phyloP scores from a whole-genome alignment of 2,329 filamentous ascomycete genomes.

The Botryosphaeria dothidea region DNA sequence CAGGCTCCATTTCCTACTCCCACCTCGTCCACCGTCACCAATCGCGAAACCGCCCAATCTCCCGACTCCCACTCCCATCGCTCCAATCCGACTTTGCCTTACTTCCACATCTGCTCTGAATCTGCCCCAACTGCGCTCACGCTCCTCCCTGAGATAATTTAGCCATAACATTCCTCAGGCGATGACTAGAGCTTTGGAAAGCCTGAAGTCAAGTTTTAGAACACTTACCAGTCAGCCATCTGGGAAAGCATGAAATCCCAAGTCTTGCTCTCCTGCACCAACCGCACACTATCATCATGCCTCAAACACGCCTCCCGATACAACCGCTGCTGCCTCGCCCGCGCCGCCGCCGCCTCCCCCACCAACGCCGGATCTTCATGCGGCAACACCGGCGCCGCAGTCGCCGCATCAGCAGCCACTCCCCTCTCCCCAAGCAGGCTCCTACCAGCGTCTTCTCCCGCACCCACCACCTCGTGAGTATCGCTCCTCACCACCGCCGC shows the following conservation, averaged over 20 bases:
- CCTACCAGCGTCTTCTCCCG: too few species aligned
- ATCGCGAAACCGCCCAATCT: not conserved
- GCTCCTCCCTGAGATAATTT: slow-evolving; percentile 20
- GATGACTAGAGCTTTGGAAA: too few species aligned
- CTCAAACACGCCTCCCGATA: slow-evolving; percentile 49
- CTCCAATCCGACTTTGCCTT: slow-evolving; percentile 2
- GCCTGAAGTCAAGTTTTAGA: too few species aligned
- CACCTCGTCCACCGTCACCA: not conserved
- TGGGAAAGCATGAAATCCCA: slow-evolving; percentile 46
- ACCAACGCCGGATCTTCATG: slow-evolving; percentile 69
- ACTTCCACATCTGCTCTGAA: slow-evolving; percentile 21
- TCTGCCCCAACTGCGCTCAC: slow-evolving; percentile 26
- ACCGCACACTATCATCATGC: slow-evolving; percentile 29
- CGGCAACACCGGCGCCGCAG: slow-evolving; percentile 45
- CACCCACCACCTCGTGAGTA: too few species aligned
- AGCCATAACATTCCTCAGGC: not conserved
- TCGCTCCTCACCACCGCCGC: too few species aligned
- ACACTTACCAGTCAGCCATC: slow-evolving; percentile 42
- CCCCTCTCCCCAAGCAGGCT: not conserved
- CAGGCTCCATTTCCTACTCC: not conserved
- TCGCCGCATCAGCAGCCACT: not conserved
- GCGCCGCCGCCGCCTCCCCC: slow-evolving; percentile 63
- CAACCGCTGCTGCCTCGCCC: slow-evolving; percentile 57
- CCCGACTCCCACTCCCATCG: slow-evolving; percentile 2
- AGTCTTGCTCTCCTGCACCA: slow-evolving; percentile 33